Evolutionary conservation across 2,329 filamentous ascomycete species (phyloP).

Genomic region (Seiridium cupressi): DNA sequence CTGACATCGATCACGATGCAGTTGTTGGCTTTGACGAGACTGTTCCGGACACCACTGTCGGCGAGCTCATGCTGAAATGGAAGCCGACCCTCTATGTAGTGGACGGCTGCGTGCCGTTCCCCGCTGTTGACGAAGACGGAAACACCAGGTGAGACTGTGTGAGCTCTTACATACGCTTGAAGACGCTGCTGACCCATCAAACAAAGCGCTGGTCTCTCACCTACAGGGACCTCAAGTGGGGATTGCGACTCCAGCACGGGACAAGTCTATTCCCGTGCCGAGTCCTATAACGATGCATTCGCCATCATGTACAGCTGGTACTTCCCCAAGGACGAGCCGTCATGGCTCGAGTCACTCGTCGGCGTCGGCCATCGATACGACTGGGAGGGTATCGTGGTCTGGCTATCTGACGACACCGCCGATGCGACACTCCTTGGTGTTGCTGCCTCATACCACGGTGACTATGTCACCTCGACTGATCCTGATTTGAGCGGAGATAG

Average conservation of each 20-base stretch:
- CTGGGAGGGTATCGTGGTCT: conserved; percentile 32
- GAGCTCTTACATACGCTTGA: not conserved
- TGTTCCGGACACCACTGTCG: not conserved
- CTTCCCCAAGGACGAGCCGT: conserved; percentile 39
- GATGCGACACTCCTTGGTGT: conserved; percentile 26
- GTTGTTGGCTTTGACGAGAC: conserved; percentile 5
- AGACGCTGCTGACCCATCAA: not conserved
- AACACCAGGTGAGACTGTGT: not conserved
- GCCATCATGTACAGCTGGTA: conserved; percentile 32
- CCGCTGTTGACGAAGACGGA: conserved; percentile 2
- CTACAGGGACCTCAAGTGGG: conserved; percentile 21
- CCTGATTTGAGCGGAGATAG: conserved; percentile 1
- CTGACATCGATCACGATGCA: conserved; percentile 3
- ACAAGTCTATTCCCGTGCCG: conserved; percentile 31
- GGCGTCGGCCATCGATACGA: conserved; percentile 34
- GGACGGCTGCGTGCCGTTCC: conserved; percentile 8
- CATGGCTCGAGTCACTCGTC: conserved; percentile 6
- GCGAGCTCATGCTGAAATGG: conserved; percentile 4
- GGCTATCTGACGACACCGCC: conserved; percentile 18
- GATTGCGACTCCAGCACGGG: conserved; percentile 26
- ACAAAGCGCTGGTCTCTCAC: conserved; percentile 25
- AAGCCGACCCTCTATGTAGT: conserved; percentile 2
- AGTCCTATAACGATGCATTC: conserved; percentile 22
- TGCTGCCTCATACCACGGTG: conserved; percentile 30
- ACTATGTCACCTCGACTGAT: conserved; percentile 2